phyloP scores from a whole-genome alignment of 1,284 basidiomycete species.

The Cutaneotrichosporon dermatis region DNA sequence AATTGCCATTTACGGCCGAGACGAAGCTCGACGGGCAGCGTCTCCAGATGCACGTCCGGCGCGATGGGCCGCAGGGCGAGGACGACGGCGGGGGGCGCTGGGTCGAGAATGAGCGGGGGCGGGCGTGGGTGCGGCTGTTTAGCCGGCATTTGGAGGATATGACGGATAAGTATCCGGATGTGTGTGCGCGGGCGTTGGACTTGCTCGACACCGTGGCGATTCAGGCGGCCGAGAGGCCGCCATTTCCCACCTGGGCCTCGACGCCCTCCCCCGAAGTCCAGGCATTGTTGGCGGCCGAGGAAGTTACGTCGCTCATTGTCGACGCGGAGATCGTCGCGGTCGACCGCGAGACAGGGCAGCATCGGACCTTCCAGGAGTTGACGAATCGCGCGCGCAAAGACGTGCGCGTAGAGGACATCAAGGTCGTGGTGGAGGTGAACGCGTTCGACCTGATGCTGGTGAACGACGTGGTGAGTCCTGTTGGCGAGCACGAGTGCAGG shows the following conservation, averaged over 20 bases:
- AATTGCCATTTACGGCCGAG: slow-evolving; percentile 69
- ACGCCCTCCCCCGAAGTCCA: slow-evolving; percentile 23
- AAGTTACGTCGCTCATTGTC: slow-evolving; percentile 74
- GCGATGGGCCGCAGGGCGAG: slow-evolving; percentile 42
- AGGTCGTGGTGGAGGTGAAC: slow-evolving; percentile 90
- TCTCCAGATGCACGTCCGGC: slow-evolving; percentile 70
- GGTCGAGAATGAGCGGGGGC: slow-evolving; percentile 50
- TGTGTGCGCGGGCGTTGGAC: slow-evolving; percentile 57
- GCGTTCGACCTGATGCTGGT: slow-evolving; percentile 92
- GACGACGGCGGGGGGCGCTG: slow-evolving; percentile 46
- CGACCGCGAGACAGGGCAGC: slow-evolving; percentile 72
- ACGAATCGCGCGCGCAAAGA: slow-evolving; percentile 94
- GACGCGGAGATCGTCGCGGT: slow-evolving; percentile 97
- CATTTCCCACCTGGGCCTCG: slow-evolving; percentile 32
- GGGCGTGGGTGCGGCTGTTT: slow-evolving; percentile 65
- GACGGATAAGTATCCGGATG: slow-evolving; percentile 91
- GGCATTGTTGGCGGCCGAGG: slow-evolving; percentile 27
- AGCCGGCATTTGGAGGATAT: slow-evolving; percentile 84
- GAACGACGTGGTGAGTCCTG: slow-evolving; percentile 83
- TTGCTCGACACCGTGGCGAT: slow-evolving; percentile 26
- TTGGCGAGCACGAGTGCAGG: too few relatives aligned
- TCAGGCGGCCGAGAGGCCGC: not conserved
- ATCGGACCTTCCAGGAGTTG: slow-evolving; percentile 97
- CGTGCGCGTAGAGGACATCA: slow-evolving; percentile 92
- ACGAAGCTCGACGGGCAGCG: slow-evolving; percentile 83